A percentile compares a stretch with the other conserved stretches of the same genome.
phyloP scores from a whole-genome alignment of 2,329 filamentous ascomycete species.

The Calonectria henricotiae region DNA sequence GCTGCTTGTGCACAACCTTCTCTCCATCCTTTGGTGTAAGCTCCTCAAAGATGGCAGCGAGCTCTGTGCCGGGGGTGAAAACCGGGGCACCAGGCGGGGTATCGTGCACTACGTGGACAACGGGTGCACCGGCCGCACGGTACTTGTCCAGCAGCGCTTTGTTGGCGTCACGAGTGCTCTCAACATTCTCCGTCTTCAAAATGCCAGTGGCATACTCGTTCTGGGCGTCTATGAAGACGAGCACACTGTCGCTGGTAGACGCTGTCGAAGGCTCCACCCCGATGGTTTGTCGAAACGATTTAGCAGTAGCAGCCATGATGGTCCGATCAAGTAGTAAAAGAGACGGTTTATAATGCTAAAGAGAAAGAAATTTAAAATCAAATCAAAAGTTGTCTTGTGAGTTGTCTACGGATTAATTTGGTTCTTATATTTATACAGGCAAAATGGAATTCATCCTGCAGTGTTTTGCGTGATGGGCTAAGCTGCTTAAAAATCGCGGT shows the following conservation, averaged over 20 bases:
- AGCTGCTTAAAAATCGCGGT: not conserved
- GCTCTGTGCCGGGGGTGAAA: slow-evolving; percentile 75
- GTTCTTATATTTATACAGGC: not conserved
- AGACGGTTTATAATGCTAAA: not conserved
- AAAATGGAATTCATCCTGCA: not conserved
- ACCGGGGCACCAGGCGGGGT: slow-evolving; percentile 75
- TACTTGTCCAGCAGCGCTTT: slow-evolving; percentile 73
- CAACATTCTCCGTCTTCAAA: slow-evolving; percentile 71
- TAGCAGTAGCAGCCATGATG: slow-evolving; percentile 1
- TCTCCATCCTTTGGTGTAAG: slow-evolving; percentile 70
- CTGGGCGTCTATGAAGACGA: slow-evolving; percentile 81
- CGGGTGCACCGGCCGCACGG: slow-evolving; percentile 64
- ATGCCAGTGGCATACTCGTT: slow-evolving; percentile 77
- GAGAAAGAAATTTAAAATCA: too few species aligned
- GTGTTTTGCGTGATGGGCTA: not conserved
- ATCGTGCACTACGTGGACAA: slow-evolving; percentile 76
- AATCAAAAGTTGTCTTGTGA: not conserved
- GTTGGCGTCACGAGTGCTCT: slow-evolving; percentile 71
- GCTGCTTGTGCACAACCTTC: slow-evolving; percentile 72
- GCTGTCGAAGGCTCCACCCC: slow-evolving; percentile 72
- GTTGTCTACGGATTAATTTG: not conserved
- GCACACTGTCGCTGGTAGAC: slow-evolving; percentile 70
- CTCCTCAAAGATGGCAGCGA: slow-evolving; percentile 76
- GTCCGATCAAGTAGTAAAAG: not conserved
- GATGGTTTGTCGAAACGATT: slow-evolving; percentile 66